Conservation (phyloP, 345 rosid genomes). For the Bruguiera gymnorhiza region DNA sequence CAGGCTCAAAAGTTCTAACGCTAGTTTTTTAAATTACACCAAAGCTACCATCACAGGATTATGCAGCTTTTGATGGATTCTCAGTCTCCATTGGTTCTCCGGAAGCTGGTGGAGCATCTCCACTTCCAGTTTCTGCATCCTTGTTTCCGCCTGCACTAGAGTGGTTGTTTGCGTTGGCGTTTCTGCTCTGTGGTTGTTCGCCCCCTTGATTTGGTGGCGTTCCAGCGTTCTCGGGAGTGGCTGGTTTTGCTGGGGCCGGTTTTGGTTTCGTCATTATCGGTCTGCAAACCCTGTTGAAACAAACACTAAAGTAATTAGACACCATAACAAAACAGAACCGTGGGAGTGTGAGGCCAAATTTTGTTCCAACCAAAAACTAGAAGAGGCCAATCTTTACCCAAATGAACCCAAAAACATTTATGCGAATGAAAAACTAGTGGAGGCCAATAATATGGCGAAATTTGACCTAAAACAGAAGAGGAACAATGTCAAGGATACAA, state of each 20-base stretch:
- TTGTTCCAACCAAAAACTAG: background rate
- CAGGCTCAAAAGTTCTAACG: conserved; percentile 20
- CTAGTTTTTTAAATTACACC: conserved; percentile 11
- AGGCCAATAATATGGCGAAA: no score
- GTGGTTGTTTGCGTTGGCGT: conserved; percentile 11
- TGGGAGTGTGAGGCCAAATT: background rate
- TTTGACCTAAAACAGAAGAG: background rate
- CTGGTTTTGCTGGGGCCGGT: conserved; percentile 48
- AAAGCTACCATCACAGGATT: conserved; percentile 6
- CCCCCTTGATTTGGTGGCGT: conserved; percentile 47
- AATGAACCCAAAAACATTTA: no score
- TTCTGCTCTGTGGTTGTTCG: conserved; percentile 34
- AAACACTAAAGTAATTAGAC: background rate
- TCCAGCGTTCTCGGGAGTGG: conserved; percentile 56
- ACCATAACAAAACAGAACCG: background rate
- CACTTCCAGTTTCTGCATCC: conserved; percentile 23
- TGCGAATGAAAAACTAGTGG: no score
- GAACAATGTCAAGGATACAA: background rate
- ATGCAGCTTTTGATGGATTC: conserved; percentile 36
- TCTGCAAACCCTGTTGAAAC: conserved; percentile 59
- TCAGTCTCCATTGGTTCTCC: conserved; percentile 82
- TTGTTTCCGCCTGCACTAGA: conserved; percentile 15
- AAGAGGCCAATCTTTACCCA: background rate
- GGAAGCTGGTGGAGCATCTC: conserved; percentile 40
- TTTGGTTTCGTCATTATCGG: conserved; percentile 88